phyloP scores from a whole-genome alignment of 2,329 filamentous ascomycete genomes.

The Botrytis pseudocinerea region DNA sequence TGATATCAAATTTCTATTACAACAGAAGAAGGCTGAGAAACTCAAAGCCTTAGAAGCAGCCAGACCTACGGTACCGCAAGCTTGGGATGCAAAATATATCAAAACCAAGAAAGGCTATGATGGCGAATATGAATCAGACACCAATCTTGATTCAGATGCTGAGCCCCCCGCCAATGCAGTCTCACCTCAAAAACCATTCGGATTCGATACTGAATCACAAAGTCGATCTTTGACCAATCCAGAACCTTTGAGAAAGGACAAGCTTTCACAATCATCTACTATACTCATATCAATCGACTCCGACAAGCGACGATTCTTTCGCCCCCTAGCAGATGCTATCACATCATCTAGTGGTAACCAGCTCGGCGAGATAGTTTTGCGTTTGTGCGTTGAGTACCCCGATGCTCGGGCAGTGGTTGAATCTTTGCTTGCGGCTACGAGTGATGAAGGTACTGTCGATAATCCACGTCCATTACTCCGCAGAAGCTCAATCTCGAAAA shows the following conservation, averaged over 20 bases:
- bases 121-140: neutral
- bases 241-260: neutral
- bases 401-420: slow-evolving; percentile 13
- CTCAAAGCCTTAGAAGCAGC: neutral
- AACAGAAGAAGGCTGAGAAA: neutral
- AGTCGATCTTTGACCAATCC: slow-evolving; percentile 6
- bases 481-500: neutral
- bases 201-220: neutral
- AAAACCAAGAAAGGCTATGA: neutral
- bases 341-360: neutral
- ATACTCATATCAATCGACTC: slow-evolving; percentile 6
- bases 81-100: neutral
- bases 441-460: neutral
- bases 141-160: neutral
- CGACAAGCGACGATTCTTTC: slow-evolving; percentile 20
- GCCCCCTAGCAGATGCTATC: slow-evolving; percentile 15
- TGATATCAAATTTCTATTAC: neutral
- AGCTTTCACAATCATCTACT: neutral
- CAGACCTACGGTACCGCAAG: neutral
- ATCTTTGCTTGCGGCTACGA: slow-evolving; percentile 9
- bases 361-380: neutral
- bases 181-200: neutral
- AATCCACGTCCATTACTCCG: neutral
- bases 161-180: neutral
- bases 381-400: slow-evolving; percentile 17